Evolutionary conservation across 192 early-diverging fungal genomes (phyloP), one percentile per base, ranked within the genome.

Genomic region (Backusella macrospora): DNA sequence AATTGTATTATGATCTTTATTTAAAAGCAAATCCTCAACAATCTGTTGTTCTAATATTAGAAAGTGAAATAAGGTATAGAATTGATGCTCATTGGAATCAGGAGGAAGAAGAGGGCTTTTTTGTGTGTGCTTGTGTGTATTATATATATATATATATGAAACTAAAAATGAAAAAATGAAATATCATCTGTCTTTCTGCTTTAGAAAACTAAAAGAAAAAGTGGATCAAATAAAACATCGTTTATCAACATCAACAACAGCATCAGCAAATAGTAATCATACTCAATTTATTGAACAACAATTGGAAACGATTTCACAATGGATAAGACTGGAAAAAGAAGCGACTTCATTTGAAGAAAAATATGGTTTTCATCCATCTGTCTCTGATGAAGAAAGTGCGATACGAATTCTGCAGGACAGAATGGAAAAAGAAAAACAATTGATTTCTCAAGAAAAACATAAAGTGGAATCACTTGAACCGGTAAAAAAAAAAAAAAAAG

Each of bases 391-490:
- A 40, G 15, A 63, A 12, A 13, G 13, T 38, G 64, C 66, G 18
- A 18, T 64, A 23, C 34, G 21, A 43, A 59, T 62, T 59, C 43
- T 77, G 76, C 76, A 77, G 70, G 67, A 62, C 47, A 71, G 62
- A 49, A 62, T 77, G 42, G 34, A 62, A 48, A 42, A 62, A 14
- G 64, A 67, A 55, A 71, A 62, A n/a, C 6, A 18, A 37, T 26
- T 15, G 10, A 72, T 72, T 40, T n/a, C 29, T 29, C 39, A 70
- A 44, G 16, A 21, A 29, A 29, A 29, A 29, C 39, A 72, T 37
- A 65, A 65, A 55, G 38, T 77, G 42, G 40, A 49, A 9, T 4
- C 37, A n/a, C 29, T 67, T 18, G 70, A 77, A 38, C n/a, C 39
- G 34, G 76, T 72, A 77, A 65, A 34, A 13, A 43, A n/a, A n/a